Base-by-base conservation (phyloP, 768 basidiomycete genomes). In the Mycena polygramma region DNA sequence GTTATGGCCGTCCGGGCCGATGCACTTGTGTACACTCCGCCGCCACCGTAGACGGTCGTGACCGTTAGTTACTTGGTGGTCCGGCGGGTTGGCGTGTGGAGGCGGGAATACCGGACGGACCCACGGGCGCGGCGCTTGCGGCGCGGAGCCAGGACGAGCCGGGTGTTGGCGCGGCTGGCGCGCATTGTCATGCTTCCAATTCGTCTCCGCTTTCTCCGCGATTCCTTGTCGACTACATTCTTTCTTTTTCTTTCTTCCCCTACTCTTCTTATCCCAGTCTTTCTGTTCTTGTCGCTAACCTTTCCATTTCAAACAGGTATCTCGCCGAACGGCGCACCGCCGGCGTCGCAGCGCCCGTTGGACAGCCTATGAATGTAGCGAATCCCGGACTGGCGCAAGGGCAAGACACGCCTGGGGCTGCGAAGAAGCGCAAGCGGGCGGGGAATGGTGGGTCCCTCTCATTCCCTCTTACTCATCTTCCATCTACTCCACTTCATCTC, bases 311-410 rank as follows among this genome's bases (percentile, higher is more conserved):
- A 70, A 75, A 14, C 73, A 92, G 90, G 76, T 91, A 91, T 73
- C 82, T 92, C 60, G 87, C 85, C 63, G 90, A 91, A 75, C 88
- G 91, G 62, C 83, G 91, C 77, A 79, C 63, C 70, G 62, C 68
- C 26, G 68, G 64, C 49, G 30, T 30, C 30, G 22, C 54, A 57
- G 11, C 54, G 9, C 17, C 54, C 9, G 20, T 19, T 7, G 19
- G 19, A 17, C 14, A 17, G 41, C 14, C 6, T 51, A 53, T 61
- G 30, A 26, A 75, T 15, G n/a, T 51, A 1, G 41, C 67, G 20
- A 54, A 62, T 30, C 61, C 45, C 7, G 45, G 13, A 7, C 14
- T 2, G 17, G 15, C 19, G 13, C 45, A 46, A 39, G 37, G n/a
- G 36, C 9, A 52, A 35, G 39, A 22, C 17, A 45, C 69, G 15